Evolutionary conservation across 768 basidiomycete species (phyloP).

Genomic region (Suillus plorans): DNA sequence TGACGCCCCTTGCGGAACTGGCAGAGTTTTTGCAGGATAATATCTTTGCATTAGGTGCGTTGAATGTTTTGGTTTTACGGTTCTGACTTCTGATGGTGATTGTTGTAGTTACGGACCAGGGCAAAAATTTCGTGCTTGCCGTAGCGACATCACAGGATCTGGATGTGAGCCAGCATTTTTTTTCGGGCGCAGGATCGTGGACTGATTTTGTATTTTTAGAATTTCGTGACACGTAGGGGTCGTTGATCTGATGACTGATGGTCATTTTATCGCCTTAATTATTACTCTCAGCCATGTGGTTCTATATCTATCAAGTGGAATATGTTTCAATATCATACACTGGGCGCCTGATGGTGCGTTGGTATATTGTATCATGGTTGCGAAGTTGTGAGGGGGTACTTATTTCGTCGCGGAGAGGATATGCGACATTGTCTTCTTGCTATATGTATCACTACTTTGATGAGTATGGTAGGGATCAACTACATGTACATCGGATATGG

Average conservation of each 20-base stretch:
- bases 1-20: constrained; percentile 26
- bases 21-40: no score
- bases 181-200: no score
- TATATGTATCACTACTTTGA: no score
- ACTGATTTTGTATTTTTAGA: neutral
- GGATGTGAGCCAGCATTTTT: constrained; percentile 31
- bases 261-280: neutral
- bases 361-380: neutral
- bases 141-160: constrained; percentile 79
- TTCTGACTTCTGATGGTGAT: constrained; percentile 9
- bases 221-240: constrained; percentile 2
- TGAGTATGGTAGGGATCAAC: no score
- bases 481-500: neutral
- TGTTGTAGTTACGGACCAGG: constrained; percentile 74
- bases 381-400: neutral
- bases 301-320: neutral
- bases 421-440: no score
- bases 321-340: neutral
- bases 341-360: neutral
- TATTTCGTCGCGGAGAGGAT: no score
- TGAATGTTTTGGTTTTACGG: neutral
- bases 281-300: neutral
- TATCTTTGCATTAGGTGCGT: neutral
- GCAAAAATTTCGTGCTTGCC: constrained; percentile 80
- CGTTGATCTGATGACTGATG: neutral